Evolutionary conservation across 768 basidiomycete species (phyloP).

Genomic region (Psilocybe azurescens): DNA sequence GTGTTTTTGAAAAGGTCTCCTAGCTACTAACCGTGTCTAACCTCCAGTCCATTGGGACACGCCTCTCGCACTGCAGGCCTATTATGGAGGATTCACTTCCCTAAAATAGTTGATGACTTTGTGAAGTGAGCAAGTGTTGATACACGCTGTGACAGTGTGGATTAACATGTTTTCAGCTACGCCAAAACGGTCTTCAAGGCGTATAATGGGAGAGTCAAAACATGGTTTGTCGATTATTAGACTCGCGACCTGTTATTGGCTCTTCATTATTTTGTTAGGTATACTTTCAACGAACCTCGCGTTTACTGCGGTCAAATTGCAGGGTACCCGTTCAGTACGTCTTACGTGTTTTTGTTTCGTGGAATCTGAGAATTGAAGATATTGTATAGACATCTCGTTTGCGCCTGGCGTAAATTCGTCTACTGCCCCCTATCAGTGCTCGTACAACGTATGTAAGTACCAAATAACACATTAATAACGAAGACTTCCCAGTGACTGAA

Average conservation of each 20-base stretch:
- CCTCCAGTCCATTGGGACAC: too few species aligned
- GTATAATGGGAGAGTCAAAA: conserved; percentile 52
- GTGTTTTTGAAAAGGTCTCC: too few species aligned
- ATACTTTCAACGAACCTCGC: conserved; percentile 58
- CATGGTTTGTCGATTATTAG: conserved; percentile 44
- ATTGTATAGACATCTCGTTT: conserved; percentile 38
- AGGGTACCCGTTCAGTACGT: conserved; percentile 47
- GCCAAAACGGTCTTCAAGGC: conserved; percentile 55
- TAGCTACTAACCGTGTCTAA: too few species aligned
- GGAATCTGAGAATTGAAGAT: not conserved
- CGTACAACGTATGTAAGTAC: conserved; percentile 46
- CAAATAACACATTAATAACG: not conserved
- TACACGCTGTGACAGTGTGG: too few species aligned
- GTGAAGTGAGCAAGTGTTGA: too few species aligned
- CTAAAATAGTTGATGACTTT: too few species aligned
- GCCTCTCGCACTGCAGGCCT: too few species aligned
- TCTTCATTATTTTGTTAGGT: conserved; percentile 33
- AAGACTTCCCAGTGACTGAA: not conserved
- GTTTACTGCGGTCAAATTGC: conserved; percentile 44
- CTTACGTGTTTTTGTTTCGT: conserved; percentile 10
- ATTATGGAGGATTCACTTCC: too few species aligned
- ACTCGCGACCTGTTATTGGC: too few species aligned
- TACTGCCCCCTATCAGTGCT: conserved; percentile 49
- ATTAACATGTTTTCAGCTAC: conserved; percentile 45
- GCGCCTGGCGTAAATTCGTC: conserved; percentile 47